A percentile compares a stretch with the other conserved stretches of the same genome.
Conservation (phyloP, 768 basidiomycete genomes). For the Naganishia antarctica region DNA sequence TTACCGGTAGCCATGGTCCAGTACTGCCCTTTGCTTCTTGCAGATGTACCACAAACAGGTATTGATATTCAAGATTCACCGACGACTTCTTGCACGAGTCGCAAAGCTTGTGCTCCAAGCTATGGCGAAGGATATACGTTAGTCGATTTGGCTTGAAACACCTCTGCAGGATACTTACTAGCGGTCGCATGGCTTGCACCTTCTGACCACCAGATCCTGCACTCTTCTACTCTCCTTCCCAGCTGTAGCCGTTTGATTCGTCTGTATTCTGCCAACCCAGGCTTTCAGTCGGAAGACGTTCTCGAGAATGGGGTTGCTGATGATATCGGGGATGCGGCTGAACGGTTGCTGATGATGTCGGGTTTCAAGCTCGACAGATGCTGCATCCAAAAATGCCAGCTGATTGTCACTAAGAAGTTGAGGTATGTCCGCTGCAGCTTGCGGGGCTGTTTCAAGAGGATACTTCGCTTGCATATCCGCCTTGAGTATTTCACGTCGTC, state of each 20-base stretch:
- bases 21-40: neutral
- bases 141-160: neutral
- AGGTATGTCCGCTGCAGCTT: neutral
- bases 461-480: neutral
- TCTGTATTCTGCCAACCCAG: neutral
- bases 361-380: neutral
- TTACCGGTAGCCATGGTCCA: neutral
- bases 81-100: conserved; percentile 1
- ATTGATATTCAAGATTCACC: conserved; percentile 3
- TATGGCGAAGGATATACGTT: neutral
- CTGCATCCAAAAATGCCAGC: neutral
- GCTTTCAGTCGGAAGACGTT: conserved; percentile 16
- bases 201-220: neutral
- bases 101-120: conserved; percentile 7
- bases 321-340: neutral
- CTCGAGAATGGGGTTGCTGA: neutral
- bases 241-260: neutral
- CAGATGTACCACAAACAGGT: conserved; percentile 7
- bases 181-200: conserved; percentile 1
- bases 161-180: neutral
- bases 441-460: neutral
- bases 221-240: neutral
- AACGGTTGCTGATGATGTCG: neutral
- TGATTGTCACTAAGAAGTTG: neutral
- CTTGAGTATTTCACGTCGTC: conserved; percentile 3